Percentiles rank a stretch among this genome's conserved stretches.
Evolutionary conservation across 192 early-diverging fungal genomes (phyloP).

Genomic region (Jimgerdemannia flammicorona): DNA sequence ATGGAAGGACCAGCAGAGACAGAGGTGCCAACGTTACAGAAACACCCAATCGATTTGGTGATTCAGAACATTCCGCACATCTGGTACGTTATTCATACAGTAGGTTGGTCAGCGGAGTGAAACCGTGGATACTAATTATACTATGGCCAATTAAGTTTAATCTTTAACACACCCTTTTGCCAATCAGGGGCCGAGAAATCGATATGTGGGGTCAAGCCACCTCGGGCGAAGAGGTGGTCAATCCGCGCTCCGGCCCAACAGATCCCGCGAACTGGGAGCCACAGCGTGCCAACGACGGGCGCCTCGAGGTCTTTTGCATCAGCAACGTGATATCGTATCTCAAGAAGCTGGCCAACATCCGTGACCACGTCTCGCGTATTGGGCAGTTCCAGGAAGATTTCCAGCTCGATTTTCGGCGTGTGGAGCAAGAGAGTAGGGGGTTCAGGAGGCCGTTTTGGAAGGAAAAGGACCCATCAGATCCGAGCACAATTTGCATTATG

Average conservation of each 20-base stretch:
- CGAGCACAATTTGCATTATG: slow-evolving; percentile 61
- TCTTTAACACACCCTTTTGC: neutral
- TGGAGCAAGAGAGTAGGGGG: slow-evolving; percentile 21
- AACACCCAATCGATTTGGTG: slow-evolving; percentile 65
- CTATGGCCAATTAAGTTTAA: neutral
- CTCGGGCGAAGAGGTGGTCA: slow-evolving; percentile 34
- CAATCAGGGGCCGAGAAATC: slow-evolving; percentile 52
- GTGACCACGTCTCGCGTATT: slow-evolving; percentile 54
- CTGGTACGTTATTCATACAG: slow-evolving; percentile 30
- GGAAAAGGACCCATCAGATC: slow-evolving; percentile 18
- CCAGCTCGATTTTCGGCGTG: slow-evolving; percentile 50
- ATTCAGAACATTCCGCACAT: slow-evolving; percentile 71
- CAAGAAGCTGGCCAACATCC: slow-evolving; percentile 51
- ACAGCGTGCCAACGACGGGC: slow-evolving; percentile 64
- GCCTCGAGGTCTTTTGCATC: slow-evolving; percentile 64
- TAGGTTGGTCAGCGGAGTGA: neutral
- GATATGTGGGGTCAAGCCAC: slow-evolving; percentile 63
- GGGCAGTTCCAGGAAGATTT: slow-evolving; percentile 63
- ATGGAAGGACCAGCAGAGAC: slow-evolving; percentile 9
- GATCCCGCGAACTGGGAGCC: slow-evolving; percentile 56
- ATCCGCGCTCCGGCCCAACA: slow-evolving; percentile 44
- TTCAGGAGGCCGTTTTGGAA: slow-evolving; percentile 17
- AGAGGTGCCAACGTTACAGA: slow-evolving; percentile 43
- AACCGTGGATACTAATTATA: neutral
- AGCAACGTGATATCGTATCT: slow-evolving; percentile 57